Base-by-base conservation (phyloP, 176 grass and related monocot genomes). In the Zoysia pacifica region DNA sequence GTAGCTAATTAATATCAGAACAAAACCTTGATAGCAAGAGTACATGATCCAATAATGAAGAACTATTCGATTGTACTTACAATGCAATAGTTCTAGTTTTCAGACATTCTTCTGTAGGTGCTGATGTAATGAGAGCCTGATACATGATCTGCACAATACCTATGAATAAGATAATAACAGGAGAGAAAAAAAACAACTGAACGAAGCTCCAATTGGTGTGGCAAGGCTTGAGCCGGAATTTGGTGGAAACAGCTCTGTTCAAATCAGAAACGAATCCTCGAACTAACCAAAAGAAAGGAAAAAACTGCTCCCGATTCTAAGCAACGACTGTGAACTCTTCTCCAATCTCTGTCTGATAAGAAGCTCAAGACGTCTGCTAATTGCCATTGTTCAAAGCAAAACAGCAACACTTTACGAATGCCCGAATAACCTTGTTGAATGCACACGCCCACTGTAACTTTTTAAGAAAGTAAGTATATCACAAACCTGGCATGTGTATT, bases 341-440 rank as follows among this genome's bases (percentile, higher is more conserved):
- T 72, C 87, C 38, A 28, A 85, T 85, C 82, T 81, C 72, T 89
- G 53, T 89, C 82, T 73, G 82, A 89, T 43, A 85, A 77, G 82
- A 89, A 89, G 80, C 78, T 67, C 5, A 72, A 60, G 82, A 61
- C 66, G 41, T 66, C 66, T 77, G 37, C 12, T 45, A 85, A 85
- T 85, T 85, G 66, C 87, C 87, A 77, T 77, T 45, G 65, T 76
- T 42, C 61, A 72, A 81, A 77, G 87, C 77, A 89, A 89, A 85
- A 89, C 48, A 71, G 58, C 60, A 35, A 75, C 18, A 28, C 28
- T 28, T 28, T 20, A 18, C 54, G 35, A 37, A 56, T 66, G 64
- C 18, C 16, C 48, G 19, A 65, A 19, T 18, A 56, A 72, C 4
- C 75, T 28, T 28, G 28, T 72, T 39, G 65, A 40, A 72, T 62